Conservation (phyloP, 176 grass and related monocot genomes). For the Oryza meyeriana region DNA sequence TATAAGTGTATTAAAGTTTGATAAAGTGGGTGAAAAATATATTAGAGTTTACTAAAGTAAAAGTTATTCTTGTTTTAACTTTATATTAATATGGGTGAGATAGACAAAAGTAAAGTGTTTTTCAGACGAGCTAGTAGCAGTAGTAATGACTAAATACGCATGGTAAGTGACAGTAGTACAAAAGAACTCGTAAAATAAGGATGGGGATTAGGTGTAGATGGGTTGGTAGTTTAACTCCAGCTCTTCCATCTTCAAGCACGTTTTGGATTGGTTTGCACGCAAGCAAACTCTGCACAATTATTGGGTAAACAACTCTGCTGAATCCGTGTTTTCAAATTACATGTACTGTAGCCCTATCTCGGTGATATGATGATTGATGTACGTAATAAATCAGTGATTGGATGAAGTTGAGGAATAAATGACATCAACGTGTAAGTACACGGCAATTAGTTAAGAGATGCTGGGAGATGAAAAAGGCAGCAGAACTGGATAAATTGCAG, state of each 20-base stretch:
- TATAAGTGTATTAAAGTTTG: no score
- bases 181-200: neutral
- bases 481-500: neutral
- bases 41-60: no score
- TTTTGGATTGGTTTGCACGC: slow-evolving; percentile 3
- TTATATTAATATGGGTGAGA: no score
- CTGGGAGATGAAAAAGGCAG: neutral
- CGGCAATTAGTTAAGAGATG: neutral
- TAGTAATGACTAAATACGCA: slow-evolving; percentile 4
- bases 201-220: neutral
- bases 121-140: neutral
- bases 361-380: neutral
- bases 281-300: slow-evolving; percentile 1
- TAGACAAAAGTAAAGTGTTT: neutral
- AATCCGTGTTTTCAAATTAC: neutral
- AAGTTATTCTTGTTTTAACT: no score
- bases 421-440: neutral
- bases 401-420: neutral
- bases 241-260: neutral
- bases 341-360: neutral
- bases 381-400: neutral
- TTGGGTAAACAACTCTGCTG: neutral
- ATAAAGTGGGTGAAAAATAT: no score
- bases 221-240: neutral
- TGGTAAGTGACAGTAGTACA: neutral